phyloP scores from a whole-genome alignment of 1,284 basidiomycete species.

The Ceratobasidium sp. region DNA sequence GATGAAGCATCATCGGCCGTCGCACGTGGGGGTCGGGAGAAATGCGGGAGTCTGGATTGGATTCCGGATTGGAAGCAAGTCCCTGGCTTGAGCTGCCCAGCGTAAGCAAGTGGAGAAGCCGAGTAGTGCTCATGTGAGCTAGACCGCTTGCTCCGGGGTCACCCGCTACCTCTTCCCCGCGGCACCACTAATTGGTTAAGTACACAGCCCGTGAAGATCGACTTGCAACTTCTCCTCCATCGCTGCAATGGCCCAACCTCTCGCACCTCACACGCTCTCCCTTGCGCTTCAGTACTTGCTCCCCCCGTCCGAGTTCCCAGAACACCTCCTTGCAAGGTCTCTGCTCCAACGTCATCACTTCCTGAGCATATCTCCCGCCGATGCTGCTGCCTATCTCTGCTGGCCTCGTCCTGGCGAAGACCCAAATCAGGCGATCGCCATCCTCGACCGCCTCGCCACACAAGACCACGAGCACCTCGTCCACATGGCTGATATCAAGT shows the following conservation, averaged over 20 bases:
- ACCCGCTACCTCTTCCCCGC: slow-evolving; percentile 29
- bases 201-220: neutral
- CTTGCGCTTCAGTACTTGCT: slow-evolving; percentile 45
- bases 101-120: slow-evolving; percentile 11
- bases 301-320: slow-evolving; percentile 43
- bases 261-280: slow-evolving; percentile 43
- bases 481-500: slow-evolving; percentile 9
- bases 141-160: slow-evolving; percentile 28
- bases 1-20: neutral
- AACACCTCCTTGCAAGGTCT: slow-evolving; percentile 42
- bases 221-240: slow-evolving; percentile 2
- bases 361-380: slow-evolving; percentile 42
- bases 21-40: slow-evolving; percentile 20
- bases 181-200: neutral
- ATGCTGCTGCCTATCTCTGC: slow-evolving; percentile 44
- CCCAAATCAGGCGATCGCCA: slow-evolving; percentile 26
- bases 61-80: slow-evolving; percentile 3
- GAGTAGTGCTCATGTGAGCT: slow-evolving; percentile 22
- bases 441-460: slow-evolving; percentile 37
- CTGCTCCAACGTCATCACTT: slow-evolving; percentile 45
- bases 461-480: slow-evolving; percentile 35
- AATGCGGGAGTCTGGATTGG: slow-evolving; percentile 14
- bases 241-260: slow-evolving; percentile 27
- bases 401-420: slow-evolving; percentile 32
- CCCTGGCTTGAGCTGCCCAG: slow-evolving; percentile 21